Conservation (phyloP, 805 yeast species). For the Yarrowia osloensis region DNA sequence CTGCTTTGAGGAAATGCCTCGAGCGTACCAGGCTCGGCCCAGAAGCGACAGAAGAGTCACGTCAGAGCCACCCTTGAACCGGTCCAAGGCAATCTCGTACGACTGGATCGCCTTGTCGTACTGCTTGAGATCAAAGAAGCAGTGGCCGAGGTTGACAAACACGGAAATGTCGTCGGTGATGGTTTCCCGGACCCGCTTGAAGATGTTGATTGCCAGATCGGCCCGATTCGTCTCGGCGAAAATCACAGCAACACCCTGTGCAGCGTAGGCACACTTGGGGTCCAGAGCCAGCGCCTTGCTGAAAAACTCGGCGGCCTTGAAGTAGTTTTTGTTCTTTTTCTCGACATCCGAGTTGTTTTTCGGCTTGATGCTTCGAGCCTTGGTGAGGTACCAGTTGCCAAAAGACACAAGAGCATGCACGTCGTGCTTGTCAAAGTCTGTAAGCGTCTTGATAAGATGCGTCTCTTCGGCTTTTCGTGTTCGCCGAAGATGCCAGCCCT, state of each 20-base stretch:
- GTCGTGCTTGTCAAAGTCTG: constrained; percentile 78
- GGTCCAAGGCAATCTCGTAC: constrained; percentile 75
- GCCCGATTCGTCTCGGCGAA: constrained; percentile 77
- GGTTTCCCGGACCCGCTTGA: constrained; percentile 87
- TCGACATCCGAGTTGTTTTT: constrained; percentile 52
- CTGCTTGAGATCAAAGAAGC: constrained; percentile 77
- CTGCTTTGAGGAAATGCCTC: constrained; percentile 71
- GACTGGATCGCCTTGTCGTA: constrained; percentile 82
- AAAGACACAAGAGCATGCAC: constrained; percentile 83
- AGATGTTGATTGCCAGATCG: constrained; percentile 77
- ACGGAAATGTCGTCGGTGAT: constrained; percentile 73
- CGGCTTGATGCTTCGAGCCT: constrained; percentile 74
- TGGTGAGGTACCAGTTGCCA: constrained; percentile 78
- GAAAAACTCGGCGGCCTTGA: constrained; percentile 88
- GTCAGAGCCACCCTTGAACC: constrained; percentile 62
- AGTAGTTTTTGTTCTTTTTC: constrained; percentile 70
- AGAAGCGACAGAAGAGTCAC: constrained; percentile 67
- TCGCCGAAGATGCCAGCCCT: constrained; percentile 79
- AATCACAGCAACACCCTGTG: constrained; percentile 94
- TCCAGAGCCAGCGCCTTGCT: constrained; percentile 86
- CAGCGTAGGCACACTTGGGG: constrained; percentile 87
- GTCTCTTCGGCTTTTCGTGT: constrained; percentile 56
- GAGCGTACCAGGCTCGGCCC: constrained; percentile 84
- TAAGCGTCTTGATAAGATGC: constrained; percentile 83
- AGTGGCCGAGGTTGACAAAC: constrained; percentile 85